Evolutionary conservation across 306 rosid genomes (phyloP).

Genomic region (Cucumis melo): DNA sequence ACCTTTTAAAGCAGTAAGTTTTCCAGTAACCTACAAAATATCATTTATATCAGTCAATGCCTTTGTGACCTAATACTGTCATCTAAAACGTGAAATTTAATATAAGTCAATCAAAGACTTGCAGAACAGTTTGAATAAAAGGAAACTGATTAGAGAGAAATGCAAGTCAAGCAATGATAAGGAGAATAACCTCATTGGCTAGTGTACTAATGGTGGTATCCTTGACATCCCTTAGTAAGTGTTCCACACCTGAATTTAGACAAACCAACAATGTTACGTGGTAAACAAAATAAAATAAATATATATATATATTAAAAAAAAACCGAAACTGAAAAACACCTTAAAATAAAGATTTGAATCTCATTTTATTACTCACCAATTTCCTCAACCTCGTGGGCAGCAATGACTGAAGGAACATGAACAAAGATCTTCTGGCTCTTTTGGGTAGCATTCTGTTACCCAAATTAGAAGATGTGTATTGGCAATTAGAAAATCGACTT

Average conservation of each 20-base stretch:
- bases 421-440: conserved; percentile 86
- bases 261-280: neutral
- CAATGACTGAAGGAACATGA: conserved; percentile 77
- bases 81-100: neutral
- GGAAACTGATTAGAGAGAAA: neutral
- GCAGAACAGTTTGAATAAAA: neutral
- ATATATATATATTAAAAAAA: no score
- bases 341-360: neutral
- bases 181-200: conserved; percentile 53
- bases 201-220: conserved; percentile 79
- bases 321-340: no score
- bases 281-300: neutral
- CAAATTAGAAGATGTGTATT: neutral
- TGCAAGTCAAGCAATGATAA: neutral
- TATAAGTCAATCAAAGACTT: neutral
- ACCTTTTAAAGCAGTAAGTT: conserved; percentile 83
- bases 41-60: neutral
- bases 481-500: neutral
- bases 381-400: conserved; percentile 90
- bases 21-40: conserved; percentile 53
- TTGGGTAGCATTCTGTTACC: conserved; percentile 72
- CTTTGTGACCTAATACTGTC: neutral
- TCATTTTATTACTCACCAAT: conserved; percentile 39
- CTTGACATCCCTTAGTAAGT: conserved; percentile 69
- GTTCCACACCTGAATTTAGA: conserved; percentile 63